Evolutionary conservation across 306 rosid genomes (phyloP).

Genomic region (Abrus precatorius): DNA sequence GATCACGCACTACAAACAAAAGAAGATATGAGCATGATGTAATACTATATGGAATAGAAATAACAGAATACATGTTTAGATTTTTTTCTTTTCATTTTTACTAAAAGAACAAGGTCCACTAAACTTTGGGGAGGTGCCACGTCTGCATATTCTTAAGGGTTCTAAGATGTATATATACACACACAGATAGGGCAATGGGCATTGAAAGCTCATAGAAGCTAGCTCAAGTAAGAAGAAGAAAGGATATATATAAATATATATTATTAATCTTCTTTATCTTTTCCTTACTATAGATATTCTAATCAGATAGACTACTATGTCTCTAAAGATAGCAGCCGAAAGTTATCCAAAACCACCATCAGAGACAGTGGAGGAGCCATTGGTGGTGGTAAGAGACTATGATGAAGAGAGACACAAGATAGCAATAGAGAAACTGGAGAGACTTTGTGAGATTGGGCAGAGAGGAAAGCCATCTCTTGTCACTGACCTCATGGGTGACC

Average conservation of each 20-base stretch:
- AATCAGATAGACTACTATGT: constrained; percentile 46
- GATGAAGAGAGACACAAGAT: constrained; percentile 71
- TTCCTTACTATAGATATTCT: constrained; percentile 9
- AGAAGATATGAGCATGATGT: constrained; percentile 52
- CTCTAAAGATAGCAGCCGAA: constrained; percentile 72
- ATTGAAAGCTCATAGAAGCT: constrained; percentile 42
- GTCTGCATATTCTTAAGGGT: constrained; percentile 48
- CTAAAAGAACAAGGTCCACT: constrained; percentile 52
- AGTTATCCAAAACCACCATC: constrained; percentile 45
- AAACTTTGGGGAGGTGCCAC: constrained; percentile 64
- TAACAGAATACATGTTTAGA: constrained; percentile 46
- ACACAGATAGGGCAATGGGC: constrained; percentile 39
- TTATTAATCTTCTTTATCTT: constrained; percentile 30
- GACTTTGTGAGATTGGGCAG: constrained; percentile 77
- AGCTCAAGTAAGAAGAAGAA: constrained; percentile 44
- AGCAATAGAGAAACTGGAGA: constrained; percentile 83
- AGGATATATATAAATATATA: not conserved
- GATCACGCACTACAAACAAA: constrained; percentile 48
- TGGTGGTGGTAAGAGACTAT: constrained; percentile 67
- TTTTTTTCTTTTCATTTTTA: constrained; percentile 29
- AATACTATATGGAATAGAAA: constrained; percentile 49
- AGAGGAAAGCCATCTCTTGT: constrained; percentile 78
- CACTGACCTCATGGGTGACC: constrained; percentile 92
- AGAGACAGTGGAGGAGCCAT: constrained; percentile 38
- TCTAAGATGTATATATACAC: constrained; percentile 48